These are phyloP conservation scores for Solanum verrucosum DNA, from an alignment of 257 asterid species.

Conservation along the genomic window DNA sequence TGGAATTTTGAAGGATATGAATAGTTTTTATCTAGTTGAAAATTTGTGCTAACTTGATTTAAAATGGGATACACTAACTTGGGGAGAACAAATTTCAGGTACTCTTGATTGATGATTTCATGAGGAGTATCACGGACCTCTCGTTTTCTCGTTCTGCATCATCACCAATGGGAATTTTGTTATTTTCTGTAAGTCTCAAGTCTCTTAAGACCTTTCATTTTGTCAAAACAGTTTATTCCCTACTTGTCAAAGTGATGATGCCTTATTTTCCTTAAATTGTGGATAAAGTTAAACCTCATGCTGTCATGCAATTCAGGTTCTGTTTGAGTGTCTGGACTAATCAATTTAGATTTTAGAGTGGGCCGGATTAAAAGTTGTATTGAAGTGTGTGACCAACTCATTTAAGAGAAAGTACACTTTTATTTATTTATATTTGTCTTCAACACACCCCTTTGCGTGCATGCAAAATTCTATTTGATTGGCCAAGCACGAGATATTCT, in stretches of 20 bases:
- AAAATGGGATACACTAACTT: background rate
- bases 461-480: background rate
- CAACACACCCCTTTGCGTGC: background rate
- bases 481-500: background rate
- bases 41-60: background rate
- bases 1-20: background rate
- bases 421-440: background rate
- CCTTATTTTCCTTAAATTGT: background rate
- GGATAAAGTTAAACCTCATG: background rate
- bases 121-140: slow-evolving; percentile 41
- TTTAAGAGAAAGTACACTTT: background rate
- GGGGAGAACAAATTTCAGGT: slow-evolving; percentile 17
- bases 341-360: background rate
- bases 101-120: slow-evolving; percentile 45
- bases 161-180: slow-evolving; percentile 64
- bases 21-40: background rate
- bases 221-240: background rate
- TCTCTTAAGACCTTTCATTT: background rate
- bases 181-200: slow-evolving; percentile 50
- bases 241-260: background rate
- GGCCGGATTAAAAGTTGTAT: background rate
- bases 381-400: background rate
- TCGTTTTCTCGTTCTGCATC: slow-evolving; percentile 46
- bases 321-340: background rate
- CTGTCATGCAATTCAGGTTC: background rate